These are phyloP conservation scores for Aspergillus novofumigatus DNA, from an alignment of 2,329 filamentous ascomycete genomes.

Conservation along the genomic window DNA sequence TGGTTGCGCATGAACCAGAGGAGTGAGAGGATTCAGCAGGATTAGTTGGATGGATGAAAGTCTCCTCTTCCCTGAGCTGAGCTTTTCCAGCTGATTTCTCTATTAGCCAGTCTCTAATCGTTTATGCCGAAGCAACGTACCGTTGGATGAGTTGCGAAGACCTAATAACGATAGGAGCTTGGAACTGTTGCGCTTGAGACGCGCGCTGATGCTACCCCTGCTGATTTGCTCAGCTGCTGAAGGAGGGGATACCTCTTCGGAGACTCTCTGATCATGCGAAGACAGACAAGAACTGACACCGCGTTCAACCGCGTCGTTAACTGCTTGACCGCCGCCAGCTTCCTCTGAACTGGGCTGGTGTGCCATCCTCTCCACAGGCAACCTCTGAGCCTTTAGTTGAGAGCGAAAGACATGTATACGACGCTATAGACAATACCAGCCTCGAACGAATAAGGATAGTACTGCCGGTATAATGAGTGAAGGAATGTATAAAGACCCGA, in stretches of 20 bases:
- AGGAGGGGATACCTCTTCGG: constrained; percentile 22
- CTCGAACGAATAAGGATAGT: background rate
- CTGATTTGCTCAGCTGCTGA: constrained; percentile 8
- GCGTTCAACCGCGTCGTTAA: background rate
- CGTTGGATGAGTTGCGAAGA: constrained; percentile 23
- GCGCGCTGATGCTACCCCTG: constrained; percentile 26
- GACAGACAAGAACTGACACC: background rate
- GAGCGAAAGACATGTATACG: background rate
- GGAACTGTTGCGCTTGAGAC: constrained; percentile 34
- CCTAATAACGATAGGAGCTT: constrained; percentile 35
- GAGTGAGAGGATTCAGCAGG: background rate
- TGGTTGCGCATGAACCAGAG: background rate
- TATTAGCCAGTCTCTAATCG: background rate
- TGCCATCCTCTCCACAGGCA: background rate
- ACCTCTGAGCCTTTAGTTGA: background rate
- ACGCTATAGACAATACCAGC: background rate
- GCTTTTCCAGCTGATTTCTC: background rate
- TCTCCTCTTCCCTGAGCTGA: background rate
- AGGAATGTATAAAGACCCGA: background rate
- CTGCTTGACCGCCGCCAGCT: background rate
- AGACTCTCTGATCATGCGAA: constrained; percentile 16
- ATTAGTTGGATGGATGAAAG: background rate
- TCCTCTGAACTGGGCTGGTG: background rate
- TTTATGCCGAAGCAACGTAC: constrained; percentile 11
- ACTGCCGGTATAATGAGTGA: background rate